Base-by-base conservation (phyloP, 202 grass and related monocot genomes). In the Carex sylvatica region DNA sequence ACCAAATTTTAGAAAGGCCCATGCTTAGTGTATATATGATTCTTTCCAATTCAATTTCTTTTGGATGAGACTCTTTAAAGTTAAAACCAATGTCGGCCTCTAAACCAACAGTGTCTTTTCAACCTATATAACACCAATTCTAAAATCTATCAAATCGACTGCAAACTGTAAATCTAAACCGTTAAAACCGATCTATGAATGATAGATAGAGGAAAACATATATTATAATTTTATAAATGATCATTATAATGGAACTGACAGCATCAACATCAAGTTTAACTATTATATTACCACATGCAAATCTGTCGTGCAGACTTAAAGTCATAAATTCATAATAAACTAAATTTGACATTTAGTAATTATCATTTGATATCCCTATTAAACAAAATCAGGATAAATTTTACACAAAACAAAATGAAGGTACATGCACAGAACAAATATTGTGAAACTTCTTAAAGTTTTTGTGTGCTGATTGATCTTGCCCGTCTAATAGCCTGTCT, bases 401-500 rank as follows among this genome's bases (percentile, higher is more conserved):
- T 35, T 58, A 47, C 16, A 47, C 10, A 65, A 15, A 61, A 6
- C 7, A 1, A 28, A 24, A 15, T 51, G 19, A 28, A 9, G 9
- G 36, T 51, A 3, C 78, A 49, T 63, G 36, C 12, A 9, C 19
- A 65, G 22, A 26, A 80, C 78, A 44, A 44, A 80, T 80, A 4
- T 22, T 16, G 47, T 26, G 16, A 56, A 6, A 51, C 63, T 46
- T 11, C 12, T 82, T 69, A 53, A 70, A 54, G 9, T 38, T 33
- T 38, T 22, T 30, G 6, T 12, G 65, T 53, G 15, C 52, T 12
- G 47, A 44, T 16, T 63, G 84, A 89, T 79, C 68, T 85, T 62
- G 71, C 14, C 42, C 76, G 85, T 69, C 24, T 44, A 22, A 93
- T 81, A 4, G 89, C 79, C 38, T 87, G 80, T 76, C 86, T 87